Evolutionary conservation across 2,329 filamentous ascomycete genomes (phyloP).

Genomic region (Trichoderma sp.): DNA sequence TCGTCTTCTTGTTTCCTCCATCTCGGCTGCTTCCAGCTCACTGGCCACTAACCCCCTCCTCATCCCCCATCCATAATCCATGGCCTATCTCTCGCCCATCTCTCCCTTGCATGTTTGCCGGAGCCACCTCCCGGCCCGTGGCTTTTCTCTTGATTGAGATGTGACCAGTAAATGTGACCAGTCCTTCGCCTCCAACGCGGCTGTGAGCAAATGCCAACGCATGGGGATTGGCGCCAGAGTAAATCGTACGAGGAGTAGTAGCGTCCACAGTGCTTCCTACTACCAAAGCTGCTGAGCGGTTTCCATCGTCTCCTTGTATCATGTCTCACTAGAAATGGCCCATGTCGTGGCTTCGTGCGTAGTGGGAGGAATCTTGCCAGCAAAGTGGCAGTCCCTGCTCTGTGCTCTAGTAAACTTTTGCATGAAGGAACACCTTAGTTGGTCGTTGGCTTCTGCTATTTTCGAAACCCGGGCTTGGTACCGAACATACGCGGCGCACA

Average conservation of each 20-base stretch:
- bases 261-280: background rate
- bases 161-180: constrained; percentile 13
- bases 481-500: background rate
- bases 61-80: background rate
- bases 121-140: background rate
- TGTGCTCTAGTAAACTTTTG: background rate
- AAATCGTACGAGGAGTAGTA: background rate
- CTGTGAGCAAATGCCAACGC: constrained; percentile 2
- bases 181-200: background rate
- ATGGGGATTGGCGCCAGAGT: background rate
- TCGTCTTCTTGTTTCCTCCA: constrained; percentile 4
- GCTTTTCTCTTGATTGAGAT: constrained; percentile 18
- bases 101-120: constrained; percentile 3
- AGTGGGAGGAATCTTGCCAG: background rate
- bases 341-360: constrained; percentile 1
- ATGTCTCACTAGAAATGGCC: constrained; percentile 3
- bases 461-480: background rate
- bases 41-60: background rate
- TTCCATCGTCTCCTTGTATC: constrained; percentile 1
- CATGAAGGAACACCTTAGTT: background rate
- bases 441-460: background rate
- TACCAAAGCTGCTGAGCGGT: background rate
- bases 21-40: constrained; percentile 4
- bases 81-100: background rate
- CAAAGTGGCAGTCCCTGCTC: constrained; percentile 7